Percentiles rank a stretch among this genome's conserved stretches.
These are phyloP conservation scores for Eimeria tenella DNA, from an alignment of 169 alveolate species.

Conservation along the genomic window DNA sequence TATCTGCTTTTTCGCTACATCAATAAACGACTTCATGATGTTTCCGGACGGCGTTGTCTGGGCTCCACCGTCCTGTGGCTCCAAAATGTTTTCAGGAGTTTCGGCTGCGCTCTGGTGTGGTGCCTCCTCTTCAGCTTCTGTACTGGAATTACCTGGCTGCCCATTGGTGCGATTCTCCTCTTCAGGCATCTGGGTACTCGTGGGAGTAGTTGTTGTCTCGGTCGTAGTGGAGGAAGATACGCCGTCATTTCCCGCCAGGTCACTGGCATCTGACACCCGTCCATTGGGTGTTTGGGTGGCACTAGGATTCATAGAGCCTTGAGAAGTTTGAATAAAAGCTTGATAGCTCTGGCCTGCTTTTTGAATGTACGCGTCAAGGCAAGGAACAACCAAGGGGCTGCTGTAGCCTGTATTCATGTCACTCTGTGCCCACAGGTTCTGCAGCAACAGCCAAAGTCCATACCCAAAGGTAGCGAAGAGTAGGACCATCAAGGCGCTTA, in stretches of 20 bases:
- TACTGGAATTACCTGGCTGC: neutral
- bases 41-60: neutral
- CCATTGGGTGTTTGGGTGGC: neutral
- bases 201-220: neutral
- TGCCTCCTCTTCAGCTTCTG: neutral
- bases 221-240: neutral
- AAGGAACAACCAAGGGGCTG: neutral
- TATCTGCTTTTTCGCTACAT: neutral
- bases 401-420: neutral
- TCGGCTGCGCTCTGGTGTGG: neutral
- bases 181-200: neutral
- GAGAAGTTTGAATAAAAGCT: neutral
- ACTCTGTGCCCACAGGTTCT: neutral
- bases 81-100: neutral
- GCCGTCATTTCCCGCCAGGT: neutral
- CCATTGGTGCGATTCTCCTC: neutral
- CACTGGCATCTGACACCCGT: neutral
- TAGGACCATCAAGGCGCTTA: neutral
- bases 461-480: constrained; percentile 13
- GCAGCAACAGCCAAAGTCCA: neutral
- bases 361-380: constrained; percentile 11
- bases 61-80: neutral
- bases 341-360: neutral
- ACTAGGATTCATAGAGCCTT: neutral
- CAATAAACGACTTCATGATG: neutral